Conservation (phyloP, 2,329 filamentous ascomycete genomes). For the Curvularia lunata region DNA sequence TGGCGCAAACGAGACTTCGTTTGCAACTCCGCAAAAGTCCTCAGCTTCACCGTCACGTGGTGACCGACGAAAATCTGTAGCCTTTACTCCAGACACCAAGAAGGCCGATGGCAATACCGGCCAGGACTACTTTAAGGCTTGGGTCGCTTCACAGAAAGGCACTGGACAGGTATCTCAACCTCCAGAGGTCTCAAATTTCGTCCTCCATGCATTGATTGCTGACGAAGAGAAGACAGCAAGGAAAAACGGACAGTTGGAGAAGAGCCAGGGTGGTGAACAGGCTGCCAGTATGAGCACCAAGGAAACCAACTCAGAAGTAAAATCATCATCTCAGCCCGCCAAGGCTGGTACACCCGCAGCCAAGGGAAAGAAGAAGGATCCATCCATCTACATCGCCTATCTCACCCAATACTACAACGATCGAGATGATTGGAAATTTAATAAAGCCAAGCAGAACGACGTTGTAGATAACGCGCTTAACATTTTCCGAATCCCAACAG, state of each 20-base stretch:
- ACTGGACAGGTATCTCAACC: constrained; percentile 29
- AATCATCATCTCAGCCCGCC: constrained; percentile 6
- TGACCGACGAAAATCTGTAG: constrained; percentile 63
- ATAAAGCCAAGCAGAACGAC: constrained; percentile 88
- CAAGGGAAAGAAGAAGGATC: constrained; percentile 53
- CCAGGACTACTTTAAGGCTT: constrained; percentile 59
- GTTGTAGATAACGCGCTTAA: constrained; percentile 84
- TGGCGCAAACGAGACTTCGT: constrained; percentile 13
- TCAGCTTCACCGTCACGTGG: constrained; percentile 35
- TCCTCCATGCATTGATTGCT: constrained; percentile 26
- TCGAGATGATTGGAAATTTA: constrained; percentile 86
- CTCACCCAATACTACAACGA: constrained; percentile 75
- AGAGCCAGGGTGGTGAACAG: constrained; percentile 23
- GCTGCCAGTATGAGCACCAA: constrained; percentile 1
- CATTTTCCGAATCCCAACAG: constrained; percentile 70
- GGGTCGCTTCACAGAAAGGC: constrained; percentile 49
- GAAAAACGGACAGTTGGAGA: constrained; percentile 24
- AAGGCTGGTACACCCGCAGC: background rate
- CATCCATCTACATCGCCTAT: constrained; percentile 75
- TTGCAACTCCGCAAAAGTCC: constrained; percentile 29
- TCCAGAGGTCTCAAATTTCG: constrained; percentile 36
- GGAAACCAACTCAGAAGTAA: constrained; percentile 5
- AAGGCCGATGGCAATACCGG: constrained; percentile 62
- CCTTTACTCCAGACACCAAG: constrained; percentile 70
- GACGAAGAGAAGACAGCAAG: constrained; percentile 25